Base-by-base conservation (phyloP, 2,329 filamentous ascomycete species). In the Kalaharituber pfeilii region DNA sequence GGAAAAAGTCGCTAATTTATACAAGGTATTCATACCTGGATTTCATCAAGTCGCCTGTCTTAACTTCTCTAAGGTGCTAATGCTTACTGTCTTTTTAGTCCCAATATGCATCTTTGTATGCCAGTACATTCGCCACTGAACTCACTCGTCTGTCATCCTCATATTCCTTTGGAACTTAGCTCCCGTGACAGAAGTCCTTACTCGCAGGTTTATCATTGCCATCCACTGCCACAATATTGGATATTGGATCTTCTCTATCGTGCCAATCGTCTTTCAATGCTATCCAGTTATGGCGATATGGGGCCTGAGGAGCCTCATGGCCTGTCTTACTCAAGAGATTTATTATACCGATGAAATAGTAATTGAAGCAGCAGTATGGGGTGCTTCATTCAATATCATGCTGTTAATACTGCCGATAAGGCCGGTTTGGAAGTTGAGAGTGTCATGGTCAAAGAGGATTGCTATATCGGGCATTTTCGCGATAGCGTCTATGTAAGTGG, bases 391-490 rank as follows among this genome's bases (percentile, higher is more conserved):
- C 11, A 56, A 59, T 27, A 24, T 59, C 24, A 56, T 54, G 20
- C 57, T 55, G 6, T 51, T 60, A 25, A 22, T 55, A 26, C 65
- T 78, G 3, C 75, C 75, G 2, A 69, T 76, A 30, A 67, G 67
- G 29, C 70, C 70, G 2, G 68, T 75, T 4, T 65, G 70, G 58
- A 65, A 67, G n/a, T 64, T 75, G 1, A 68, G 72, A 49, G 66
- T 77, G 36, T 71, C 73, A 1, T 54, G 60, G 3, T 71, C 68
- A 47, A 73, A 77, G 55, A 70, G 70, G 27, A 55, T 70, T n/a
- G 68, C 70, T 3, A 65, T 78, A 3, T 67, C 67, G 2, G 60
- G 69, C 6, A 69, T 77, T 7, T 76, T 78, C 53, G 70, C 68
- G 11, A 65, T 73, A 13, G 74, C 74, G 18, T 67, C 75, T 8